Conservation (phyloP, 768 basidiomycete species). For the Panellus pusillus region DNA sequence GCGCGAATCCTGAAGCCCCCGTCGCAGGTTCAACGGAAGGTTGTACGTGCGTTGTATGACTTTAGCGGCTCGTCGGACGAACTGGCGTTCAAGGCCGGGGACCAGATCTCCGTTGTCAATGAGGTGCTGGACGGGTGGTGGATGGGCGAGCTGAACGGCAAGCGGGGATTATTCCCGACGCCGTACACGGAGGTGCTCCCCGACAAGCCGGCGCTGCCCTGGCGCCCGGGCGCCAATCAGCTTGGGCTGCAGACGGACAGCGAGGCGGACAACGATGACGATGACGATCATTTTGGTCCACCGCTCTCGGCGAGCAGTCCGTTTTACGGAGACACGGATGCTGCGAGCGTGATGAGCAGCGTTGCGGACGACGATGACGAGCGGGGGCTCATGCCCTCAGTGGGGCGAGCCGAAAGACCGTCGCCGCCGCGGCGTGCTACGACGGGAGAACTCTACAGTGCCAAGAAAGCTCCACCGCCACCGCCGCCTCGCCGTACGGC, state of each 20-base stretch:
- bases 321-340: slow-evolving; percentile 44
- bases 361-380: slow-evolving; percentile 43
- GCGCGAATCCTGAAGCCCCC: slow-evolving; percentile 50
- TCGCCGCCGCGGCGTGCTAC: slow-evolving; percentile 26
- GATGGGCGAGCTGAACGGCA: slow-evolving; percentile 75
- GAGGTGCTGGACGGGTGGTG: slow-evolving; percentile 92
- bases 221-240: slow-evolving; percentile 13
- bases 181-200: slow-evolving; percentile 63
- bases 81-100: slow-evolving; percentile 70
- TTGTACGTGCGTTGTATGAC: slow-evolving; percentile 72
- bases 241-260: slow-evolving; percentile 20
- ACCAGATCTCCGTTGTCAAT: slow-evolving; percentile 71
- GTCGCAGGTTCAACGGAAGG: slow-evolving; percentile 49
- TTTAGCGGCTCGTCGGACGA: slow-evolving; percentile 79
- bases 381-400: slow-evolving; percentile 23
- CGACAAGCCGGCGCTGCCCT: slow-evolving; percentile 31
- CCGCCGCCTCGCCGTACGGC: slow-evolving; percentile 60
- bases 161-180: slow-evolving; percentile 79
- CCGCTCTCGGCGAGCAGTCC: slow-evolving; percentile 50
- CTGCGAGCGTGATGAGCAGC: slow-evolving; percentile 44
- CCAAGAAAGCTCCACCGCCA: slow-evolving; percentile 59
- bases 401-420: slow-evolving; percentile 14
- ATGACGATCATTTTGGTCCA: slow-evolving; percentile 48
- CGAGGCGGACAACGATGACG: slow-evolving; percentile 25
- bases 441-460: slow-evolving; percentile 21